phyloP scores from a whole-genome alignment of 2,329 filamentous ascomycete genomes.

The Clarireedia monteithiana region DNA sequence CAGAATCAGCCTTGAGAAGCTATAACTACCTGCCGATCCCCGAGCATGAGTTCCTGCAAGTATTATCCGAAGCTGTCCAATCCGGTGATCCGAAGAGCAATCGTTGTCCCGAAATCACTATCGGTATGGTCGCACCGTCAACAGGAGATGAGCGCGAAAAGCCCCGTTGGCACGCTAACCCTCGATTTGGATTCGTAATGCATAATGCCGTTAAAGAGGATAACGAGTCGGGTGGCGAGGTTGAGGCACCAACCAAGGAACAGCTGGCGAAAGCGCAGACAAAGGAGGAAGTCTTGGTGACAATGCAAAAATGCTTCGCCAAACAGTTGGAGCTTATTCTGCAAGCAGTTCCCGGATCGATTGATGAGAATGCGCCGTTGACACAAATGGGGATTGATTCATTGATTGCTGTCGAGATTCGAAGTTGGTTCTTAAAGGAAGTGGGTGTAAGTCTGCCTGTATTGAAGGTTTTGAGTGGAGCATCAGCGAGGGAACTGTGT shows the following conservation, averaged over 20 bases:
- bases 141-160: background rate
- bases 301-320: constrained; percentile 1
- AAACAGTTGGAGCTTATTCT: constrained; percentile 1
- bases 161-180: background rate
- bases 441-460: constrained; percentile 33
- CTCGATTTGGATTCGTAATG: background rate
- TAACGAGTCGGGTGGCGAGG: background rate
- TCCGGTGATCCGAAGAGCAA: constrained; percentile 19
- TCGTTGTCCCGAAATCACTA: constrained; percentile 3
- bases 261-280: constrained; percentile 2
- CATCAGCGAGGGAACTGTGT: background rate
- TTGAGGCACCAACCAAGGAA: background rate
- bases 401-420: constrained; percentile 42
- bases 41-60: constrained; percentile 35
- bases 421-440: constrained; percentile 39
- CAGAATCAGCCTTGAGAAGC: background rate
- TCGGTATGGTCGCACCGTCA: background rate
- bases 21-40: constrained; percentile 11
- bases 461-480: constrained; percentile 7
- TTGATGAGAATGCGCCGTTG: background rate
- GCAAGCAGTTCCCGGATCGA: background rate
- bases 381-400: constrained; percentile 37
- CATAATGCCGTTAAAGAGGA: background rate
- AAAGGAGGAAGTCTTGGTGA: background rate
- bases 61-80: constrained; percentile 36